Evolutionary conservation across 148 eudicot species (phyloP).

Genomic region (Hydrangea macrophylla): DNA sequence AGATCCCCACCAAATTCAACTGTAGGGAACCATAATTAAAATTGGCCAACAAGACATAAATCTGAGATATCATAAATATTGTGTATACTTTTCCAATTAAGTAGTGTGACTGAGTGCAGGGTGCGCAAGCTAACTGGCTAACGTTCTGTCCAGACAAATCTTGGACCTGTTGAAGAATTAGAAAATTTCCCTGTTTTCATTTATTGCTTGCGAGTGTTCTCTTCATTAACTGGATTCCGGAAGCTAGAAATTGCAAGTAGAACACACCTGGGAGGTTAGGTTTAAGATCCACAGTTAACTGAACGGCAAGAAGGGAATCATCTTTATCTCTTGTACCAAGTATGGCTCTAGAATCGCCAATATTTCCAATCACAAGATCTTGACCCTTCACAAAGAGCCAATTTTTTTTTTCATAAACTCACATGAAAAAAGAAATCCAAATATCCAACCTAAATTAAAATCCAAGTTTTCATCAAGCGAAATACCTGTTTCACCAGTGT

Average conservation of each 20-base stretch:
- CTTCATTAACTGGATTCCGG: not conserved
- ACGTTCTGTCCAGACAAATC: too few relatives aligned
- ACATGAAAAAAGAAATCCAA: constrained; percentile 1
- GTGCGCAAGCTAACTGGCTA: too few relatives aligned
- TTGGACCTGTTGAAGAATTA: too few relatives aligned
- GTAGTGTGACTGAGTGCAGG: too few relatives aligned
- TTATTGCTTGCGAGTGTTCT: not conserved
- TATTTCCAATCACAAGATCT: constrained; percentile 83
- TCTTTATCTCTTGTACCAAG: constrained; percentile 72
- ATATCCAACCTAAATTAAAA: not conserved
- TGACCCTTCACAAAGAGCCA: constrained; percentile 47
- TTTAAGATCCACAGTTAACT: constrained; percentile 93
- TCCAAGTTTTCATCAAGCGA: not conserved
- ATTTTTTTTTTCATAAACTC: constrained; percentile 4
- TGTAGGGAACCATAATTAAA: too few relatives aligned
- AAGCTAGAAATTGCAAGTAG: constrained; percentile 1
- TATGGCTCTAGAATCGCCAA: constrained; percentile 93
- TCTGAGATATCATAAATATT: too few relatives aligned
- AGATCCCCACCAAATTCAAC: too few relatives aligned
- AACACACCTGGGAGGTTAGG: constrained; percentile 90
- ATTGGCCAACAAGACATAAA: too few relatives aligned
- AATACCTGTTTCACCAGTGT: constrained; percentile 85
- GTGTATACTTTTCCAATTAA: too few relatives aligned
- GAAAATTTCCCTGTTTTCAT: too few relatives aligned
- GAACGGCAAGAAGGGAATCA: constrained; percentile 63